These are phyloP conservation scores for Aureobasidium sp. DNA, from an alignment of 2,329 filamentous ascomycete species.

Conservation along the genomic window DNA sequence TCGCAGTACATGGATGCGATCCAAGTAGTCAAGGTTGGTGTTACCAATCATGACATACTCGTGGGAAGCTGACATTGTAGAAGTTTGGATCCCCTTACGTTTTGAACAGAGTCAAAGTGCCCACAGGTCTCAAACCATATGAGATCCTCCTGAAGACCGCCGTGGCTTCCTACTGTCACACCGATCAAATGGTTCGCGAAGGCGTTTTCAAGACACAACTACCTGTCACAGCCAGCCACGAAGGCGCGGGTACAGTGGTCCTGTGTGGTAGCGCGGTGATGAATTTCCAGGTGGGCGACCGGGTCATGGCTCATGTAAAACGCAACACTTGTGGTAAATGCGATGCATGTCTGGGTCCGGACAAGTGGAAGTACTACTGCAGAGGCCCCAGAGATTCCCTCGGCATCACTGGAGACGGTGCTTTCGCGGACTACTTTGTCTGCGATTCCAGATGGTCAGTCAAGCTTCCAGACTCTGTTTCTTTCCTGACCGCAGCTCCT, in stretches of 20 bases:
- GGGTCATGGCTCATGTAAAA: slow-evolving; percentile 50
- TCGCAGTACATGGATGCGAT: slow-evolving; percentile 42
- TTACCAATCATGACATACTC: background rate
- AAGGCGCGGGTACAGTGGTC: slow-evolving; percentile 51
- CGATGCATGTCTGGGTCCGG: slow-evolving; percentile 44
- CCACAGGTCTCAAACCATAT: slow-evolving; percentile 38
- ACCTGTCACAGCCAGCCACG: slow-evolving; percentile 50
- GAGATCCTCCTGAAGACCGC: slow-evolving; percentile 55
- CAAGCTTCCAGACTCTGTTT: slow-evolving; percentile 42
- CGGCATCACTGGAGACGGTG: slow-evolving; percentile 47
- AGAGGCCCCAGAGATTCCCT: slow-evolving; percentile 36
- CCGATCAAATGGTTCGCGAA: slow-evolving; percentile 49
- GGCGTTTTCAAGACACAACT: slow-evolving; percentile 45
- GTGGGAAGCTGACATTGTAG: background rate
- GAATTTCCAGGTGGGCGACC: slow-evolving; percentile 42
- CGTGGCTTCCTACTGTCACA: slow-evolving; percentile 57
- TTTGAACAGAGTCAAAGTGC: slow-evolving; percentile 45
- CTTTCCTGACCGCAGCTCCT: slow-evolving; percentile 47
- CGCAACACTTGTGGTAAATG: slow-evolving; percentile 49
- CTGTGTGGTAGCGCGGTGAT: slow-evolving; percentile 37
- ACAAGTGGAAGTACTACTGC: slow-evolving; percentile 50
- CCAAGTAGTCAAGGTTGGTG: slow-evolving; percentile 37
- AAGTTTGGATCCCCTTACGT: slow-evolving; percentile 50
- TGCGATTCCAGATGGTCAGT: slow-evolving; percentile 43
- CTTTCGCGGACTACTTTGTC: slow-evolving; percentile 50